Evolutionary conservation across 2,329 filamentous ascomycete species (phyloP).

Genomic region (Colletotrichum noveboracense): DNA sequence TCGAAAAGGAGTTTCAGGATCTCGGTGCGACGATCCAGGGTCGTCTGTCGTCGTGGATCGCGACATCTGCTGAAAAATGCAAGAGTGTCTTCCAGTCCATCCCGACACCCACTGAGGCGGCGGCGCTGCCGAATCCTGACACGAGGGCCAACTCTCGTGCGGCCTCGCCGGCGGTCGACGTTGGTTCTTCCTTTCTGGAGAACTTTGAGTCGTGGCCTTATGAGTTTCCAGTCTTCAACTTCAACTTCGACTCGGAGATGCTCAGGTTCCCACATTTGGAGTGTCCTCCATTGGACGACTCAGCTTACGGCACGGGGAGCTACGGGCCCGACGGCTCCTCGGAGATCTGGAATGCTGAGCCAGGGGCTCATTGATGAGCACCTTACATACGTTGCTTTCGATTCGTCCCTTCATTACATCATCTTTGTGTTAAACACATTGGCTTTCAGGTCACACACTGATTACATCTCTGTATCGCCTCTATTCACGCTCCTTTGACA

Average conservation of each 20-base stretch:
- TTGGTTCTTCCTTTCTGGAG: too few species aligned
- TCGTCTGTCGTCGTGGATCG: neutral
- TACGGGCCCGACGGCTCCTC: neutral
- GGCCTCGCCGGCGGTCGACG: neutral
- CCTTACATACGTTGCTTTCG: neutral
- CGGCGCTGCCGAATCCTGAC: neutral
- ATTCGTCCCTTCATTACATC: neutral
- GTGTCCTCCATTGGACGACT: too few species aligned
- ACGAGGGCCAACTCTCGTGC: neutral
- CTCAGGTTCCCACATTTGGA: neutral
- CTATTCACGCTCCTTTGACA: neutral
- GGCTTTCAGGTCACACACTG: accelerated
- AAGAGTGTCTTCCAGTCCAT: neutral
- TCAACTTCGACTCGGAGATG: neutral
- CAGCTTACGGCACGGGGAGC: neutral
- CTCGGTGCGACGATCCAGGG: neutral
- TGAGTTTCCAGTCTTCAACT: too few species aligned
- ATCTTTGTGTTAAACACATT: too few species aligned
- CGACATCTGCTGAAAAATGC: neutral
- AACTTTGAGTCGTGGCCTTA: too few species aligned
- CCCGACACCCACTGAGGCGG: neutral
- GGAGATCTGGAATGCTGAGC: neutral
- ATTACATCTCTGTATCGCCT: neutral
- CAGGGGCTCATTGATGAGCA: neutral
- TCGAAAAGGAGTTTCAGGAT: slow-evolving; percentile 28